Base-by-base conservation (phyloP, 164 flowering plant genomes). In the Sextonia rubra region DNA sequence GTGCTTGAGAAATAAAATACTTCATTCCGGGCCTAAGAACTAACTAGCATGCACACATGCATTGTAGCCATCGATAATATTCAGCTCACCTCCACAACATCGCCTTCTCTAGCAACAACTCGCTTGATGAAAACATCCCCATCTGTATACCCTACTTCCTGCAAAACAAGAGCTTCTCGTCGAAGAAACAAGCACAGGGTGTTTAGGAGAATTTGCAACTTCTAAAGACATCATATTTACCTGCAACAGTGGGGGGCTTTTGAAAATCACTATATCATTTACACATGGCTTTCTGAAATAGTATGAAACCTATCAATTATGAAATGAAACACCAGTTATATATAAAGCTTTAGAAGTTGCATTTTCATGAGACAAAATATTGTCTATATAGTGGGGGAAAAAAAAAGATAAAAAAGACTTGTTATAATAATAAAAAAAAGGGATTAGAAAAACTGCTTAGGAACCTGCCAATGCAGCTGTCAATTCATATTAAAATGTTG, bases 101-200 rank as follows among this genome's bases (percentile, higher is more conserved):
- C 98, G 68, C 99, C 98, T 85, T 75, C 98, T 78, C 88, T 91
- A 47, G 99, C 99, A 70, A 96, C 91, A 18, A 96, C 61, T 68
- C 98, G 77, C 79, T 96, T 96, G 61, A 96, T 96, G 75, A 96
- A 96, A 52, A 96, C 99, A 83, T 93, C 98, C 23, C 80, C 93
- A 80, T 93, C 94, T 9, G 97, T 91, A 76, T 90, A 93, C 69
- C 99, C 99, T 15, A 87, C 94, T 82, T 93, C 91, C 83, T 96
- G 99, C 67, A 90, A 89, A 71, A n/a, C n/a, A 55, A 30, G 47
- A 47, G 22, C 60, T 20, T 5, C 8, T 12, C 49, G 30, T 27
- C 47, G 1, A 72, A 49, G 69, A 26, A 32, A 65, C 62, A 27
- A 5, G 12, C 27, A 14, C 2, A 24, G 27, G n/a, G 29, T 30